A percentile compares a stretch with the other conserved stretches of the same genome.
These are phyloP conservation scores for Penicillium roqueforti DNA, from an alignment of 495 filamentous ascomycete genomes.

Conservation along the genomic window DNA sequence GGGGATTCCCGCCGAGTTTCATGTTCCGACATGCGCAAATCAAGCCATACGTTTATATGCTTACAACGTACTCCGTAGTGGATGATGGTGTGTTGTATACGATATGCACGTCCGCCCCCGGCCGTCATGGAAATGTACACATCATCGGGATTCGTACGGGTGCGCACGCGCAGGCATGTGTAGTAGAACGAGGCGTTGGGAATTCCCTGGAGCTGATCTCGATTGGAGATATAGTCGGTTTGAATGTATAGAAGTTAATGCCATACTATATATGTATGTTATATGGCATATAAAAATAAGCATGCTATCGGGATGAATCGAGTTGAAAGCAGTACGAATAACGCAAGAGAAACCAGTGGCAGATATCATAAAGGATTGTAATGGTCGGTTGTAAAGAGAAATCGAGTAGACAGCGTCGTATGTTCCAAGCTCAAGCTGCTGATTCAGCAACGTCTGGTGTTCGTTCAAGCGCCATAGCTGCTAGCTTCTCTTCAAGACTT, in stretches of 20 bases:
- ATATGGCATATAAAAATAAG: background rate
- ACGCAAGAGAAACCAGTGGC: no score
- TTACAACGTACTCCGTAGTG: background rate
- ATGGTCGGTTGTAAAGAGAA: background rate
- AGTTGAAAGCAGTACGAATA: background rate
- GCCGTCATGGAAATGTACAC: background rate
- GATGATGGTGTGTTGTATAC: no score
- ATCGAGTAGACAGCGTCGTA: background rate
- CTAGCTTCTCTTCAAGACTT: slow-evolving; percentile 57
- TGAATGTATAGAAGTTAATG: background rate
- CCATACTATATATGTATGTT: background rate
- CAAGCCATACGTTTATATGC: background rate
- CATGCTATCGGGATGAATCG: background rate
- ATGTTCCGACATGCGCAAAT: background rate
- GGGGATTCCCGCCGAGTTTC: background rate
- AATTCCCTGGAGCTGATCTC: background rate
- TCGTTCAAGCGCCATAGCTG: slow-evolving; percentile 13
- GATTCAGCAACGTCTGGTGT: background rate
- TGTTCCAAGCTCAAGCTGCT: background rate
- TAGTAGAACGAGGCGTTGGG: background rate
- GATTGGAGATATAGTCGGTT: background rate
- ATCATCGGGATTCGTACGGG: background rate
- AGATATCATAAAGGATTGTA: background rate
- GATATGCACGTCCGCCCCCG: background rate
- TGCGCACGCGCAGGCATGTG: background rate